Conservation (phyloP, 805 yeast genomes). For the Candida suzukii region DNA sequence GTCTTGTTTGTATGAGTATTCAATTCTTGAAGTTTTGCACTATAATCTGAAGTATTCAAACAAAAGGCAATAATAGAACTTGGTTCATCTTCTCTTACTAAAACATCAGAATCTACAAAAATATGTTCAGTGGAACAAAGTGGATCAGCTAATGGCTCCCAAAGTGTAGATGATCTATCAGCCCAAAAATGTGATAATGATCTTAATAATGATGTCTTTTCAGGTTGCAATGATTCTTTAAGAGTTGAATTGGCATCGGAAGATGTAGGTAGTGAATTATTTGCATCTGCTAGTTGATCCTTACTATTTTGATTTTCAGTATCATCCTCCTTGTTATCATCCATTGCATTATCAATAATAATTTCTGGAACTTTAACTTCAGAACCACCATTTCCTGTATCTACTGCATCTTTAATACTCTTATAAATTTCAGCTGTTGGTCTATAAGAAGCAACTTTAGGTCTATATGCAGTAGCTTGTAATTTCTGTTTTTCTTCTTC, state of each 20-base stretch:
- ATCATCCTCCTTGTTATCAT: slow-evolving; percentile 3
- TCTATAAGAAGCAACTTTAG: slow-evolving; percentile 67
- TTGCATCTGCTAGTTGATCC: not conserved
- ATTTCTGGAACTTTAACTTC: not conserved
- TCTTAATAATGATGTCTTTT: slow-evolving; percentile 71
- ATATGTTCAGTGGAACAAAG: slow-evolving; percentile 76
- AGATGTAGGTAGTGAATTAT: not conserved
- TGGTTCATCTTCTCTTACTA: slow-evolving; percentile 95
- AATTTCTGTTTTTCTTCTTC: slow-evolving; percentile 67
- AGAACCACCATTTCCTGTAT: slow-evolving; percentile 26
- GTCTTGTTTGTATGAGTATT: slow-evolving; percentile 26
- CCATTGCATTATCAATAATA: not conserved
- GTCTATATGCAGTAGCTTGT: slow-evolving; percentile 47
- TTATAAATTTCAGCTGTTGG: slow-evolving; percentile 91
- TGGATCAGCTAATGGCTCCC: slow-evolving; percentile 91
- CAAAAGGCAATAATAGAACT: slow-evolving; percentile 92
- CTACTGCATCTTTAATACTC: slow-evolving; percentile 83
- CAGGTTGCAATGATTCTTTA: slow-evolving; percentile 30
- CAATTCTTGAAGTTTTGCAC: slow-evolving; percentile 25
- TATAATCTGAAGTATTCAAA: slow-evolving; percentile 76
- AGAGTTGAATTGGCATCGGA: not conserved
- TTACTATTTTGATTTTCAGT: slow-evolving; percentile 1
- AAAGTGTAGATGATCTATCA: slow-evolving; percentile 87
- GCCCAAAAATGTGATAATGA: slow-evolving; percentile 94
- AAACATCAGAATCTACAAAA: slow-evolving; percentile 88